Conservation (phyloP, 2,329 filamentous ascomycete species). For the Fusarium redolens region DNA sequence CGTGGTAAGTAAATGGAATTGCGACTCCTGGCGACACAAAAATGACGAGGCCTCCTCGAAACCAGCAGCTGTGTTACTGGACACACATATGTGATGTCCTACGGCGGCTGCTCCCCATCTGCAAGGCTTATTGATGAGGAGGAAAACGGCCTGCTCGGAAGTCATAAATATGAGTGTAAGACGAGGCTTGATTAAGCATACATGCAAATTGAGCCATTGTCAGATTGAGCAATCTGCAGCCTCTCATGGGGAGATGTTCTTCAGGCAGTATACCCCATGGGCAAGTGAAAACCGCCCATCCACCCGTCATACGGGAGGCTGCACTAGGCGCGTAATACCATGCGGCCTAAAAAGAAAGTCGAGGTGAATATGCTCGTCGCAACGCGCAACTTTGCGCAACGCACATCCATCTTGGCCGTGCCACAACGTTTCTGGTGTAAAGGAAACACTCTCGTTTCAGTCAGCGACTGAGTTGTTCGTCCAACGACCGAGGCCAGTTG, state of each 20-base stretch:
- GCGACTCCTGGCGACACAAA: conserved; percentile 2
- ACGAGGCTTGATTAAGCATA: neutral
- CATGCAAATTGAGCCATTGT: neutral
- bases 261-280: conserved; percentile 12
- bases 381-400: conserved; percentile 9
- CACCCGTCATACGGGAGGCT: conserved; percentile 18
- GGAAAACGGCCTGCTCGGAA: neutral
- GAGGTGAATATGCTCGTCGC: neutral
- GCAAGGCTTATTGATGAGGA: neutral
- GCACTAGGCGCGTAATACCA: conserved; percentile 9
- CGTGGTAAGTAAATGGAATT: neutral
- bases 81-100: conserved; percentile 1
- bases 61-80: conserved; percentile 5
- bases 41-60: neutral
- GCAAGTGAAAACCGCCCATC: conserved; percentile 4
- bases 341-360: neutral
- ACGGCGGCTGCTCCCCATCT: neutral
- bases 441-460: conserved; percentile 9
- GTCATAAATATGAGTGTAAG: neutral
- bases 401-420: conserved; percentile 7
- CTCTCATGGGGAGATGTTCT: neutral
- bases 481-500: conserved; percentile 25
- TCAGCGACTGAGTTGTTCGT: conserved; percentile 15
- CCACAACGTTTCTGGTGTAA: neutral
- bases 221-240: neutral